phyloP scores from a whole-genome alignment of 1,284 basidiomycete genomes.

The Tetrapyrgos nigripes region DNA sequence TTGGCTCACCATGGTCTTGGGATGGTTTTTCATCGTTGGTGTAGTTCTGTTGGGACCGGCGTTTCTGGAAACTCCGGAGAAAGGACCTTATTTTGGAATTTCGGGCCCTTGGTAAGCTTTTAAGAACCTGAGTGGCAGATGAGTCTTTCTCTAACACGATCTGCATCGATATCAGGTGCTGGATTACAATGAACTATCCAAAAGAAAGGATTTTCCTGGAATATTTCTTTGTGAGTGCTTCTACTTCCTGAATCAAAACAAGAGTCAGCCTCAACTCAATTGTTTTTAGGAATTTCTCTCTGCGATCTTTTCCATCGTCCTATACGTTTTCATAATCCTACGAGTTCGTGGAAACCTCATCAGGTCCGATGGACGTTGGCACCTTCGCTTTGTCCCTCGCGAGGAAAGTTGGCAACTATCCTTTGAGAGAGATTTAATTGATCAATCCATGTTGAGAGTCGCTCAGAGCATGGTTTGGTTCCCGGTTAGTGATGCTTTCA shows the following conservation, averaged over 20 bases:
- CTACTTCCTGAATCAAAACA: not conserved
- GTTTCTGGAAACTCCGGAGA: conserved; percentile 5
- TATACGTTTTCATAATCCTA: conserved; percentile 37
- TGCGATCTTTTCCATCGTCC: conserved; percentile 32
- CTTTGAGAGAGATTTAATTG: conserved; percentile 30
- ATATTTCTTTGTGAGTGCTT: conserved; percentile 51
- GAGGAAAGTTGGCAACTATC: conserved; percentile 31
- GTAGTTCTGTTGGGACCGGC: conserved; percentile 14
- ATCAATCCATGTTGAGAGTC: conserved; percentile 29
- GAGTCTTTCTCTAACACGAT: not conserved
- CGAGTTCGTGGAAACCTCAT: conserved; percentile 40
- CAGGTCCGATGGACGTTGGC: conserved; percentile 28
- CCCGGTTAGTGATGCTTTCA: conserved; percentile 14
- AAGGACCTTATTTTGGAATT: conserved; percentile 13
- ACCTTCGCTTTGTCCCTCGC: conserved; percentile 26
- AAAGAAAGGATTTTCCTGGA: conserved; percentile 47
- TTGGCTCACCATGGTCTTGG: not conserved
- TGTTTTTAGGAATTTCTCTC: conserved; percentile 36
- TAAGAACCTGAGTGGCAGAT: too few species aligned
- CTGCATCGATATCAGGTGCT: conserved; percentile 39
- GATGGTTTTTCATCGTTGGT: conserved; percentile 6
- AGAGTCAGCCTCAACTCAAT: not conserved
- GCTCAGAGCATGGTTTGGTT: conserved; percentile 34
- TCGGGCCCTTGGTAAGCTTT: conserved; percentile 27
- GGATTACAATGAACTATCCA: conserved; percentile 51